Evolutionary conservation across 1,284 basidiomycete genomes (phyloP).

Genomic region (Pseudozyma sp.): DNA sequence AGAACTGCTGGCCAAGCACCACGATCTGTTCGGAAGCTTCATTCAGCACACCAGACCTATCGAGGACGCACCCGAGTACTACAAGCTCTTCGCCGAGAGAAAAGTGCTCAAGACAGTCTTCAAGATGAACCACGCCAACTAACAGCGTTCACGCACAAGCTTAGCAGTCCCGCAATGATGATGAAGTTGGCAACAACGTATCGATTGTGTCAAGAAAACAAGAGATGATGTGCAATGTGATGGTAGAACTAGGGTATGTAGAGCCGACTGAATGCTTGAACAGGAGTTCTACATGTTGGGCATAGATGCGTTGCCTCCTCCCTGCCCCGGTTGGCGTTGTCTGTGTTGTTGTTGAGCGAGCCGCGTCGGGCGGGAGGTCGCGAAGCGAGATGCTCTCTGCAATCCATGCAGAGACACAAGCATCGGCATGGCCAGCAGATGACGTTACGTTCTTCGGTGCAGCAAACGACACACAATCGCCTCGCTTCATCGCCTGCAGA

Average conservation of each 20-base stretch:
- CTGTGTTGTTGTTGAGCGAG: neutral
- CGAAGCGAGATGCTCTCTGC: conserved; percentile 58
- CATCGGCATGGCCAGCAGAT: conserved; percentile 68
- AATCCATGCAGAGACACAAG: conserved; percentile 64
- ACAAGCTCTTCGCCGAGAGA: conserved; percentile 60
- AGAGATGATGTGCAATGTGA: no score
- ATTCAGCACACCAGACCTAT: conserved; percentile 62
- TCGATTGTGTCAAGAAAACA: no score
- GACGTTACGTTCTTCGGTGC: conserved; percentile 55
- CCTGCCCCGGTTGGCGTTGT: neutral
- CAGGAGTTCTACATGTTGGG: conserved; percentile 60
- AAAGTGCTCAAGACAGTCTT: conserved; percentile 55
- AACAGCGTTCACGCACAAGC: no score
- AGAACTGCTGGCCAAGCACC: conserved; percentile 55
- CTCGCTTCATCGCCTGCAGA: conserved; percentile 21
- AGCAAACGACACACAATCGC: conserved; percentile 41
- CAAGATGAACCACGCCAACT: conserved; percentile 40
- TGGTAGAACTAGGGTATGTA: conserved; percentile 58
- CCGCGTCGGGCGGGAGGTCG: conserved; percentile 40
- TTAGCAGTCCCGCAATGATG: no score
- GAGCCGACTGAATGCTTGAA: conserved; percentile 55
- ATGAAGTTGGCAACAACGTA: no score
- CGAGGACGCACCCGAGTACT: conserved; percentile 62
- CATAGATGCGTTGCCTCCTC: conserved; percentile 46
- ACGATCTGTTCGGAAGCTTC: conserved; percentile 61